Conservation (phyloP, 306 rosid genomes). For the Malus sieversii region DNA sequence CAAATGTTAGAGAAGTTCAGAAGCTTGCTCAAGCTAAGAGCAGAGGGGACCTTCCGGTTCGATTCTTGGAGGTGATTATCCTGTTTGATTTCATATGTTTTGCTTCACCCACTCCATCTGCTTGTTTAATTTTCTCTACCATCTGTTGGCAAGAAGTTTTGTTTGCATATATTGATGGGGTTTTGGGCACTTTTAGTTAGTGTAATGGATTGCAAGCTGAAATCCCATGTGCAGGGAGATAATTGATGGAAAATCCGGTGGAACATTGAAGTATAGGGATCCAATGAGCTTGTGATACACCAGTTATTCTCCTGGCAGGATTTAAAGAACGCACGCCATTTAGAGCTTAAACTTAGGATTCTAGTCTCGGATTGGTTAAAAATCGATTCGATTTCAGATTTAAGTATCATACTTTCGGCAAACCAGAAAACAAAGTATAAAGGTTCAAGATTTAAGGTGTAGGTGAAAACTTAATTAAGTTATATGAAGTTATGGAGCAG, state of each 20-base stretch:
- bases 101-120: constrained; percentile 1
- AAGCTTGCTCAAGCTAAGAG: constrained; percentile 39
- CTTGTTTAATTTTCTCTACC: neutral
- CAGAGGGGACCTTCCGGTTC: constrained; percentile 64
- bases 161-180: neutral
- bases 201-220: no score
- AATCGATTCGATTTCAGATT: no score
- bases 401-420: no score
- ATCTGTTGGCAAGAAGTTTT: neutral
- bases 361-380: no score
- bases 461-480: neutral
- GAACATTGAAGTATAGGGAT: neutral
- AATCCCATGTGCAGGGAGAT: neutral
- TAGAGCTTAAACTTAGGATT: no score
- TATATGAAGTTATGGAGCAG: neutral
- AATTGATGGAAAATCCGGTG: neutral
- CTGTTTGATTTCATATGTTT: neutral
- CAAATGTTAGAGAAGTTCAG: constrained; percentile 57
- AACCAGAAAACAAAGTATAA: no score
- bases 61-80: constrained; percentile 50
- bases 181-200: neutral
- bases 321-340: no score
- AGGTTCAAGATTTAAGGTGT: neutral
- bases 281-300: no score
- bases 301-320: no score